Evolutionary conservation across 2,329 filamentous ascomycete genomes (phyloP), one percentile per base, ranked within the genome.

Genomic region (Fusarium beomiforme): DNA sequence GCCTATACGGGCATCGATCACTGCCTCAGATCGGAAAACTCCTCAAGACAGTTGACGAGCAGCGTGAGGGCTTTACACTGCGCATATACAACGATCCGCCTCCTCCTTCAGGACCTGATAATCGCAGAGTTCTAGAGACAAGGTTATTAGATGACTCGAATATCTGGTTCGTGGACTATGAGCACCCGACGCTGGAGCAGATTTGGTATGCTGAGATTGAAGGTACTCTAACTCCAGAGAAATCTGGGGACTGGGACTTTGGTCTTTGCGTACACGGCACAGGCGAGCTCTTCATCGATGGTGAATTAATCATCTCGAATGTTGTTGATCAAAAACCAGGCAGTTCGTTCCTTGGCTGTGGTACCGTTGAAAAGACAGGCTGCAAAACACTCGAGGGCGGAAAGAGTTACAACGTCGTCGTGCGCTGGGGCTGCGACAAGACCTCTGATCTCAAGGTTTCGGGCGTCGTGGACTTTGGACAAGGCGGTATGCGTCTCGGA

Each of bases 371-470:
- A 0, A 47, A 59, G 3, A 61, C 23, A 2, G 59, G 59, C 0
- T 26, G 11, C 6, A 61, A 41, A 2, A 0, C 16, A 1, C 59
- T 61, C 0, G 16, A 39, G 0, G 26, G 26, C 1, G 59, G 59
- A 0, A 46, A n/a, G 6, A 41, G 9, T 0, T 61, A 61, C 16
- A 46, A 24, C 1, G 34, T 61, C 1, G 11, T 46, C 6, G 59
- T 61, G 9, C 34, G 42, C 6, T 61, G 59, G 59, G 59, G 41
- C 21, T 61, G 59, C 19, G 59, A 59, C 3, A 61, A 61, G 11
- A 61, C 53, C 0, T 59, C 53, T 2, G 42, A 61, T 23, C 53
- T 61, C 3, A 46, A 46, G 3, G 53, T 47, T 2, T 58, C 53
- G 0, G 59, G 59, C 0, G 53, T 59, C 1, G 59, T 61, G 1